phyloP scores from a whole-genome alignment of 306 rosid species.

The Castanopsis chinensis region DNA sequence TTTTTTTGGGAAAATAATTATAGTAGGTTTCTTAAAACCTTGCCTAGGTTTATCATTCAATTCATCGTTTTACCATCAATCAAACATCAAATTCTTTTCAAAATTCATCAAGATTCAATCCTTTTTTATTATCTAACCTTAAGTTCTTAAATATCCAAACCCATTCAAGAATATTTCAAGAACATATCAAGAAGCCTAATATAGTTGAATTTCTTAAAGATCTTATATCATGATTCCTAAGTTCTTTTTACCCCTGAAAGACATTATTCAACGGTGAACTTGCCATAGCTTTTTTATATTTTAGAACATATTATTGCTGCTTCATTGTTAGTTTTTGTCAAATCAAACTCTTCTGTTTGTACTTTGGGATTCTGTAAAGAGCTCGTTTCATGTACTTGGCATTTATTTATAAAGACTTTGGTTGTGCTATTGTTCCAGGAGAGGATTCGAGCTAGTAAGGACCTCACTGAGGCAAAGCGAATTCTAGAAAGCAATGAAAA shows the following conservation, averaged over 20 bases:
- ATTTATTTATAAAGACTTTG: slow-evolving; percentile 1
- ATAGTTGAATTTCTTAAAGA: too few relatives aligned
- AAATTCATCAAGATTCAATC: too few relatives aligned
- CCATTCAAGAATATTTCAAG: too few relatives aligned
- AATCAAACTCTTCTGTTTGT: background rate
- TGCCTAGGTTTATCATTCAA: too few relatives aligned
- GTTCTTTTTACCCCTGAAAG: background rate
- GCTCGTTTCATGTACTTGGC: background rate
- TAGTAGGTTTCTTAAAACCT: too few relatives aligned
- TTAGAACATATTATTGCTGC: background rate
- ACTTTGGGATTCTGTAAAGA: background rate
- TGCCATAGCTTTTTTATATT: background rate
- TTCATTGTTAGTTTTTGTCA: background rate
- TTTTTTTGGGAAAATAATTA: too few relatives aligned
- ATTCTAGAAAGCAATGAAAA: slow-evolving; percentile 65
- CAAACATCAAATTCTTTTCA: too few relatives aligned
- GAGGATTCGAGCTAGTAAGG: slow-evolving; percentile 64
- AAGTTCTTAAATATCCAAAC: too few relatives aligned
- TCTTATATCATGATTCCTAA: background rate
- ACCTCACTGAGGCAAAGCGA: slow-evolving; percentile 54
- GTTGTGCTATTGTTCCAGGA: slow-evolving; percentile 43
- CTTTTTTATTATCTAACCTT: too few relatives aligned
- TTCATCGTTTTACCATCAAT: too few relatives aligned
- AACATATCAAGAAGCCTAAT: too few relatives aligned
- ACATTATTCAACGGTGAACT: background rate